Evolutionary conservation across 2,329 filamentous ascomycete species (phyloP).

Genomic region (Aspergillus clavatus): DNA sequence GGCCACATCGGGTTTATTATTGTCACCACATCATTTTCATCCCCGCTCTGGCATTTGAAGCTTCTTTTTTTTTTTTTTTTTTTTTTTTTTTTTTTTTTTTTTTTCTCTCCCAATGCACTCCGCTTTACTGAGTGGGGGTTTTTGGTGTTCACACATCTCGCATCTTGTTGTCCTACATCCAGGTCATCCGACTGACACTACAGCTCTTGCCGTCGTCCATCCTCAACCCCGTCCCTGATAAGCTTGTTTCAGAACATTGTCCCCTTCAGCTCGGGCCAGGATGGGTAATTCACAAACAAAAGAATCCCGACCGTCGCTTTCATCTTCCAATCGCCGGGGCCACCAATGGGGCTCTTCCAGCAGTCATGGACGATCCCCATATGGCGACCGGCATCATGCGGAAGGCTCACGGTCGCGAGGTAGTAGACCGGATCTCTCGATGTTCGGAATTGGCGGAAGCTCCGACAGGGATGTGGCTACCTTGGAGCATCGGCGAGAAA

Average conservation of each 20-base stretch:
- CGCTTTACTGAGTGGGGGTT: conserved; percentile 2
- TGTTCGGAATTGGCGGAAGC: conserved; percentile 51
- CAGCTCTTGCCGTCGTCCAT: conserved; percentile 2
- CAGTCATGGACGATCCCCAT: conserved; percentile 27
- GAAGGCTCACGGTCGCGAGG: conserved; percentile 47
- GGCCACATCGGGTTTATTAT: conserved; percentile 23
- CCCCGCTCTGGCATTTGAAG: conserved; percentile 11
- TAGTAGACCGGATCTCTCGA: conserved; percentile 56
- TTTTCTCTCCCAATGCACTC: conserved; percentile 6
- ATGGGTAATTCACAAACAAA: conserved; percentile 48
- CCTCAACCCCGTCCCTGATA: background rate
- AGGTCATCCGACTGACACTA: no score
- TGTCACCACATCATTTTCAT: conserved; percentile 10
- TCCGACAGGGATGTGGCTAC: conserved; percentile 48
- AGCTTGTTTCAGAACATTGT: background rate
- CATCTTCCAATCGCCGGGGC: conserved; percentile 25
- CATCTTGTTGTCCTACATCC: no score
- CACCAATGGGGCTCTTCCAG: conserved; percentile 27
- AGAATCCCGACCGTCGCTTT: conserved; percentile 37
- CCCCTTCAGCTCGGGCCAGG: conserved; percentile 8
- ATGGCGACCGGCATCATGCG: conserved; percentile 25
- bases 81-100: no score
- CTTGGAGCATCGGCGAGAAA: conserved; percentile 68
- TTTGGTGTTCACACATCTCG: conserved; percentile 2
- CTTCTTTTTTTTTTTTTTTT: no score